Conservation (phyloP, 2,329 filamentous ascomycete genomes). For the Cadophora luteo-olivacea region DNA sequence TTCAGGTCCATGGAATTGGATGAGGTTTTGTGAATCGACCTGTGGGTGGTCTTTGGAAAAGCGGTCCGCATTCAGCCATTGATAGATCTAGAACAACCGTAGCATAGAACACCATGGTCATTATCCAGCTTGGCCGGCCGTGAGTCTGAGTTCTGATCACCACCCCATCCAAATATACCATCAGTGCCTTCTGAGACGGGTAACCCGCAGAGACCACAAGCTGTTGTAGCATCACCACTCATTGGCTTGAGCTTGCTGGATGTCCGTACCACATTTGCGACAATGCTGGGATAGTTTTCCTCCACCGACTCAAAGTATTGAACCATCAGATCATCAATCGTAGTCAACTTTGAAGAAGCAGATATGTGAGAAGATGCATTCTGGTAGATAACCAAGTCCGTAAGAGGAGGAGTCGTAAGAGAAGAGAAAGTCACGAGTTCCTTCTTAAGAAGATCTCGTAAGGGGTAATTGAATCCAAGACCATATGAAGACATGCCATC, state of each 20-base stretch:
- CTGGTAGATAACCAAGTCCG: constrained; percentile 53
- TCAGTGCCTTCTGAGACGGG: constrained; percentile 68
- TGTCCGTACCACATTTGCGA: constrained; percentile 94
- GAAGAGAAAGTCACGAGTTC: constrained; percentile 75
- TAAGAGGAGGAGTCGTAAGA: constrained; percentile 58
- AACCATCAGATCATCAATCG: constrained; percentile 89
- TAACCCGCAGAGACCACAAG: constrained; percentile 74
- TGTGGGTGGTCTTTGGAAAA: constrained; percentile 19
- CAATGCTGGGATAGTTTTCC: constrained; percentile 84
- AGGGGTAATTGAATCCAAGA: constrained; percentile 70
- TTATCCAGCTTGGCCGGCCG: constrained; percentile 40
- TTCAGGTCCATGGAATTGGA: constrained; percentile 20
- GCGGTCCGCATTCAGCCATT: constrained; percentile 50
- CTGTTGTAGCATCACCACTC: constrained; percentile 42
- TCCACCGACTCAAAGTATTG: constrained; percentile 90
- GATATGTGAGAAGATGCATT: constrained; percentile 44
- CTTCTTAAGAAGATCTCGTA: constrained; percentile 83
- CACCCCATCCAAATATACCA: constrained; percentile 63
- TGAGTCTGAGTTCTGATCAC: constrained; percentile 56
- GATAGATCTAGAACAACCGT: constrained; percentile 75
- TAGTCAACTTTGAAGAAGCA: constrained; percentile 66
- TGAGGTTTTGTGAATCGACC: constrained; percentile 9
- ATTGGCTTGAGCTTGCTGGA: constrained; percentile 76
- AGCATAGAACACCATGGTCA: constrained; percentile 60
- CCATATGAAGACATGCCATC: constrained; percentile 62